Conservation (phyloP, 2,329 filamentous ascomycete genomes). For the Penicillium sp. region DNA sequence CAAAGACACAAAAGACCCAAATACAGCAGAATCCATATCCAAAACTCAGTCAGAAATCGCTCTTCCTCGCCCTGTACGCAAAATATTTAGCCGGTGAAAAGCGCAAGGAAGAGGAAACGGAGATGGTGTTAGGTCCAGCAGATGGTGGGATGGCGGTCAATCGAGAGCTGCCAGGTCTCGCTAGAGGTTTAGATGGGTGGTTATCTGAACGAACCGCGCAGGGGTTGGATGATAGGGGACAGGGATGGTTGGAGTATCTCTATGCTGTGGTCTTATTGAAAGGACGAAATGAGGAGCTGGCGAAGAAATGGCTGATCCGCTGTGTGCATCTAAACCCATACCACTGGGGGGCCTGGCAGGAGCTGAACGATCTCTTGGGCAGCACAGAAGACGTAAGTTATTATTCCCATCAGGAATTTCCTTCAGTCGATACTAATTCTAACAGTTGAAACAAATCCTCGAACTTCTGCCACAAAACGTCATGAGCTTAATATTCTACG, state of each 20-base stretch:
- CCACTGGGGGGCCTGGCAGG: slow-evolving; percentile 97
- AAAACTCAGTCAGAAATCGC: slow-evolving; percentile 77
- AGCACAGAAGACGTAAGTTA: slow-evolving; percentile 73
- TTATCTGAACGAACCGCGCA: slow-evolving; percentile 65
- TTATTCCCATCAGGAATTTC: background rate
- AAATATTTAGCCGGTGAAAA: slow-evolving; percentile 94
- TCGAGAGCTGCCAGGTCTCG: slow-evolving; percentile 75
- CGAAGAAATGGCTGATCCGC: slow-evolving; percentile 79
- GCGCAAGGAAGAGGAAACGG: slow-evolving; percentile 90
- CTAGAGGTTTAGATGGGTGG: slow-evolving; percentile 75
- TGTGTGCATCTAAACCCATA: slow-evolving; percentile 88
- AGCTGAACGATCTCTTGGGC: slow-evolving; percentile 77
- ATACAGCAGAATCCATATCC: slow-evolving; percentile 41
- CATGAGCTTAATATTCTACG: slow-evolving; percentile 89
- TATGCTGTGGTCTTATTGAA: slow-evolving; percentile 90
- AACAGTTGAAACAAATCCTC: slow-evolving; percentile 67
- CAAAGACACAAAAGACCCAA: slow-evolving; percentile 35
- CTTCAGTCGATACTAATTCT: slow-evolving; percentile 16
- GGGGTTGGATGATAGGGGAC: slow-evolving; percentile 60
- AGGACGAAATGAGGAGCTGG: slow-evolving; percentile 82
- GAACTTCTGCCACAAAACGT: slow-evolving; percentile 81
- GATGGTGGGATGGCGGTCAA: slow-evolving; percentile 83
- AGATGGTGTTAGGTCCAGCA: slow-evolving; percentile 93
- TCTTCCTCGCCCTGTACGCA: slow-evolving; percentile 89
- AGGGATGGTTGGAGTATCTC: slow-evolving; percentile 83